Base-by-base conservation (phyloP, 2,329 filamentous ascomycete species). In the Nothomitra cinnamomea region DNA sequence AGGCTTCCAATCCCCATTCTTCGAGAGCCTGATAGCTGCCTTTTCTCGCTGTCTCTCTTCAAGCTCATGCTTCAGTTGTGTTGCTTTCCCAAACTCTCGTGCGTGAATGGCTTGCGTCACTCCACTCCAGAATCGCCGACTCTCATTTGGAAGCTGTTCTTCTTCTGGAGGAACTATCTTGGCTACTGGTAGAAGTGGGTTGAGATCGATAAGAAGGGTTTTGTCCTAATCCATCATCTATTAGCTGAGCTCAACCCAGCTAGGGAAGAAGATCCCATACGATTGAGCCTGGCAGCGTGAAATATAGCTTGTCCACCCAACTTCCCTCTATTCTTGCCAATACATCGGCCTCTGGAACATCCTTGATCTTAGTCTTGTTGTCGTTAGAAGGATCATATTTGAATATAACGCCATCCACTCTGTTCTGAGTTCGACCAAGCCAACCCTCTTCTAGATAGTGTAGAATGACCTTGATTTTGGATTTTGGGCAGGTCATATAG, bases 361-460 rank as follows among this genome's bases (percentile, higher is more conserved):
- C 89, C 69, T 83, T 87, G 61, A 95, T 82, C 60, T 78, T 82
- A 3, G 71, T 80, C 66, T 83, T 87, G 64, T 78, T 79, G 65
- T 96, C 90, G 55, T 89, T 90, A 21, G 86, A 79, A 0, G 88
- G 85, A 62, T 95, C 85, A 60, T 95, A 95, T 51, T 78, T 83
- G 75, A 95, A 98, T 54, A 96, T 76, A 53, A 95, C 80, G 17
- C 92, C 92, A 57, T 94, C 81, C 36, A 98, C 83, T 64, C 84
- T 88, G 68, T 96, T 95, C 61, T 94, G 90, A 19, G 87, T 79
- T 59, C 87, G 86, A 48, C 89, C 87, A 28, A 96, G 75, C 89
- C 92, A 98, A 51, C 89, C 88, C 61, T 96, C 90, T 63, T 96
- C 90, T 54, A 89, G 72, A 65, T 98, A 98, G 62, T 94, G 83